phyloP scores from a whole-genome alignment of 352 stramenopile genomes.

The Globisporangium apiculatum region DNA sequence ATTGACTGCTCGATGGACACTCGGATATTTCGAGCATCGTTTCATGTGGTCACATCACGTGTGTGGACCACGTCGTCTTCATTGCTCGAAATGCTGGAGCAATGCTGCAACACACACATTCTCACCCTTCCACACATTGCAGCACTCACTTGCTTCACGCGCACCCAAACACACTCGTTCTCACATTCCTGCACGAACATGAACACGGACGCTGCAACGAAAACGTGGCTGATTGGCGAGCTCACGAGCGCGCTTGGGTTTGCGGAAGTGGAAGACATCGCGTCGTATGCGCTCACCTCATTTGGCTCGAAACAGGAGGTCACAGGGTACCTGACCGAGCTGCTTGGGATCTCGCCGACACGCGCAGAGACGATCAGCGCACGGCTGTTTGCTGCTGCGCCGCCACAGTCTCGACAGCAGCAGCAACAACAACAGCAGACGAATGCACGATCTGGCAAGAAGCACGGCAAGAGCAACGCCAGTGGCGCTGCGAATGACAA shows the following conservation, averaged over 20 bases:
- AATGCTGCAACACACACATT: too few relatives aligned
- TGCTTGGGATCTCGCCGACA: conserved; percentile 41
- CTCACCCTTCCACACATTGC: too few relatives aligned
- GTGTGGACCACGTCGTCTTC: too few relatives aligned
- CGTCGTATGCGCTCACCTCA: conserved; percentile 35
- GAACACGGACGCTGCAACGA: conserved; percentile 25
- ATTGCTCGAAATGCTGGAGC: too few relatives aligned
- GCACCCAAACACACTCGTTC: too few relatives aligned
- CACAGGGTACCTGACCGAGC: conserved; percentile 54
- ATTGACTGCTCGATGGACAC: too few relatives aligned
- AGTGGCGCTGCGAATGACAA: not conserved
- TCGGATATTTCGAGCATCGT: too few relatives aligned
- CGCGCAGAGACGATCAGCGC: conserved; percentile 43
- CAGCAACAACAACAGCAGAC: too few relatives aligned
- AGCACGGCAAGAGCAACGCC: not conserved
- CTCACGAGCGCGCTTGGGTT: conserved; percentile 59
- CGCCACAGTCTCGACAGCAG: too few relatives aligned
- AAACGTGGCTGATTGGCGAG: conserved; percentile 48
- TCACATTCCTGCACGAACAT: not conserved
- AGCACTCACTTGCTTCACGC: too few relatives aligned
- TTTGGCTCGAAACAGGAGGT: conserved; percentile 43
- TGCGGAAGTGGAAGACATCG: conserved; percentile 65
- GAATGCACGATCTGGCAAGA: not conserved
- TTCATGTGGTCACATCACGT: too few relatives aligned
- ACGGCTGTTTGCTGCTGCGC: conserved; percentile 27